phyloP scores from a whole-genome alignment of 2,329 filamentous ascomycete genomes.

The Xylaria arbuscula region DNA sequence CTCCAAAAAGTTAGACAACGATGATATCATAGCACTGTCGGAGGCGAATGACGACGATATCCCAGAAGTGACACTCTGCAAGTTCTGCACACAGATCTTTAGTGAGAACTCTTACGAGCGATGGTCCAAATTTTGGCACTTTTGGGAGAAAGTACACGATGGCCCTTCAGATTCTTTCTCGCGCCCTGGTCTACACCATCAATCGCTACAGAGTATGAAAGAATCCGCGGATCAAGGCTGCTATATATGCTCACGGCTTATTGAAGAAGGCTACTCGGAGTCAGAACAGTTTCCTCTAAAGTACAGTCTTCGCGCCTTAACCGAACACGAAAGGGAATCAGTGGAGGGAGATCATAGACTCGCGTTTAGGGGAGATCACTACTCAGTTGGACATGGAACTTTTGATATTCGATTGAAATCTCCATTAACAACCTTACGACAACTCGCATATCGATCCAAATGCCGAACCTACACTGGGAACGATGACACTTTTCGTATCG shows the following conservation, averaged over 20 bases:
- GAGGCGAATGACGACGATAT: too few relatives aligned
- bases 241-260: conserved; percentile 13
- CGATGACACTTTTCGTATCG: background rate
- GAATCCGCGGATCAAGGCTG: background rate
- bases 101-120: conserved; percentile 12
- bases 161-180: too few relatives aligned
- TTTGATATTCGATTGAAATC: too few relatives aligned
- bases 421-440: too few relatives aligned
- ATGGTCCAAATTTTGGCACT: conserved; percentile 13
- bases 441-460: too few relatives aligned
- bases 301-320: conserved; percentile 4
- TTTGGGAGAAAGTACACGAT: too few relatives aligned
- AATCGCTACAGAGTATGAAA: background rate
- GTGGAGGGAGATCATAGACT: too few relatives aligned
- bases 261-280: background rate
- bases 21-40: too few relatives aligned
- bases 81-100: conserved; percentile 13
- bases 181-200: background rate
- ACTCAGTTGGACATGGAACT: too few relatives aligned
- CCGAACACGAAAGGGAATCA: too few relatives aligned
- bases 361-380: too few relatives aligned
- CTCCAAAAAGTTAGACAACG: too few relatives aligned
- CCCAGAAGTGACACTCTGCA: conserved; percentile 8
- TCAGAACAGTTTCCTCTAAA: background rate
- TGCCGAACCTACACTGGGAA: conserved; percentile 13